A percentile compares a stretch with the other conserved stretches of the same genome.
phyloP scores from a whole-genome alignment of 192 early-diverging fungal genomes.

The Coemansia sp. region DNA sequence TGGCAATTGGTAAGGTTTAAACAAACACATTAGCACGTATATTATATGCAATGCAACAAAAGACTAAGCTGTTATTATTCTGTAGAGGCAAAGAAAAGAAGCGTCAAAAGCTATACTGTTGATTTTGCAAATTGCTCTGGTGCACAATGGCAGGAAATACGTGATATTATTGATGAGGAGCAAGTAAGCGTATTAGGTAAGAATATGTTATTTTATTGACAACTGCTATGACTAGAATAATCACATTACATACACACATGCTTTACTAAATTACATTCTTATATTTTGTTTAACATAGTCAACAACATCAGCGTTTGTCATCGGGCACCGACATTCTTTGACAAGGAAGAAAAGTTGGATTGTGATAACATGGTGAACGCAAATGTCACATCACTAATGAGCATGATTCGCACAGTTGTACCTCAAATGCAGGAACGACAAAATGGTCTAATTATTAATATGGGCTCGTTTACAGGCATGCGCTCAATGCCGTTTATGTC shows the following conservation, averaged over 20 bases:
- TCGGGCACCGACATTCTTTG: conserved; percentile 78
- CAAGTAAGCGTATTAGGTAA: conserved; percentile 44
- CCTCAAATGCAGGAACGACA: conserved; percentile 74
- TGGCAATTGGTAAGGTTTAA: conserved; percentile 58
- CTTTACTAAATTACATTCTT: conserved; percentile 19
- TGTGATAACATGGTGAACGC: conserved; percentile 81
- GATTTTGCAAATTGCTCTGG: conserved; percentile 68
- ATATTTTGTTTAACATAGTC: conserved; percentile 52
- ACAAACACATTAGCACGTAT: conserved; percentile 23
- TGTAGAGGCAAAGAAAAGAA: conserved; percentile 48
- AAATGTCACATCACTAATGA: conserved; percentile 79
- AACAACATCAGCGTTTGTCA: conserved; percentile 94
- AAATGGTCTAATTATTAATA: conserved; percentile 85
- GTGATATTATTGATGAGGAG: conserved; percentile 53
- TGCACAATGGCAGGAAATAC: conserved; percentile 61
- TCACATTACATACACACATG: conserved; percentile 8
- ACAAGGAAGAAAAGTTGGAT: conserved; percentile 66
- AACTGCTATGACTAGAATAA: conserved; percentile 13
- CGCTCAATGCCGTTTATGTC: conserved; percentile 80
- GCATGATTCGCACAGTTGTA: conserved; percentile 74
- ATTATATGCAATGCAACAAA: not conserved
- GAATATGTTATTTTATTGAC: conserved; percentile 6
- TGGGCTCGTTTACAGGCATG: conserved; percentile 84
- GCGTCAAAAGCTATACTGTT: conserved; percentile 65
- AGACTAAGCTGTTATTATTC: not conserved